Evolutionary conservation across 1,284 basidiomycete genomes (phyloP), one percentile per base, ranked within the genome.

Genomic region (Grifola frondosa): DNA sequence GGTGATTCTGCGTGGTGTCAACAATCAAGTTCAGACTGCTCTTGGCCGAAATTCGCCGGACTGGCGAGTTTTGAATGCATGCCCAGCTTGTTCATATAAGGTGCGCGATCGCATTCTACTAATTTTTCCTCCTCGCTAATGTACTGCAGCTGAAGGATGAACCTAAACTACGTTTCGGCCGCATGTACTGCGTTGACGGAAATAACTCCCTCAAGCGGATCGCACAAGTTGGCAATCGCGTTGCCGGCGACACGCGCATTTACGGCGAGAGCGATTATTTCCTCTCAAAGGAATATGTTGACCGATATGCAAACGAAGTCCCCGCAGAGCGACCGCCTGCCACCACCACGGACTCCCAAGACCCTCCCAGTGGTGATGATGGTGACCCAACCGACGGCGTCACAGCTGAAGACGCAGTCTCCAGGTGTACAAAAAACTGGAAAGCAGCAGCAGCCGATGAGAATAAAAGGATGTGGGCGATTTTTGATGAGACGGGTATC

Each of bases 141-240:
- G 12, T 5, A 0, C 20, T 12, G 0, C 24, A 42, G 41, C 26
- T 42, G 3, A 35, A 23, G 2, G 41, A 24, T 12, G 41, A 37
- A 17, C 2, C 8, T 24, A 16, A 17, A 13, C 15, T 23, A 37
- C 1, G 23, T 16, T 59, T 56, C 25, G 35, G 41, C 0, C 44
- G 61, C 0, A 46, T 67, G 6, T 37, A 48, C 6, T 47, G 54
- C 5, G 53, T 67, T 33, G 67, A 70, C 42, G 67, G 66, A 6
- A 68, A 69, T 42, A 62, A 63, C 32, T 68, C 62, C 0, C 51
- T 66, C 6, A 66, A 66, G 44, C 50, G 63, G 0, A 43, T 65
- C 6, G 50, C 39, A 1, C 30, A 37, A 6, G 24, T 46, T 4
- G 48, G 39, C 1, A 26, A 44, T 23, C 44, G 50, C 4, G 24